Evolutionary conservation across 495 filamentous ascomycete genomes (phyloP), one percentile per base, ranked within the genome.

Genomic region (Lasiosphaeria hispida): DNA sequence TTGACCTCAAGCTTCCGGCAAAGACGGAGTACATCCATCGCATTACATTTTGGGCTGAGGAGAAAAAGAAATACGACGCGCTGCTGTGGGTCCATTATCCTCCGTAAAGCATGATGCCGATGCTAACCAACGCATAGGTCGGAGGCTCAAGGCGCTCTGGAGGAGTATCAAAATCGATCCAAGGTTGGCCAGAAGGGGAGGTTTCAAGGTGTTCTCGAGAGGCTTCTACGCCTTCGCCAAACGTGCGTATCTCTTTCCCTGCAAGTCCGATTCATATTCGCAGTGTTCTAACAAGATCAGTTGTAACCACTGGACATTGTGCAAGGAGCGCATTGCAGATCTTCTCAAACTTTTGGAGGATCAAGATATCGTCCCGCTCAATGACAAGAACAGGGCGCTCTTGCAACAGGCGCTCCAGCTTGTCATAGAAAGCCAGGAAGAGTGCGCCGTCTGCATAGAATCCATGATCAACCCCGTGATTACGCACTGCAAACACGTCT

Each of bases 401-500:
- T 75, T 96, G 35, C 90, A 92, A 61, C 82, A 88, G 23, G 81
- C 93, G 47, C 79, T 96, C 19, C 85, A 91, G 60, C 75, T 95
- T 17, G 83, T 83, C 53, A 90, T 94, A 54, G 88, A 95, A 57
- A 87, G 80, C 59, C 87, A 87, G 56, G 92, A 97, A 58, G 85
- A 90, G 40, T 97, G 92, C 62, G 76, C 90, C 2, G 81, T 97
- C 43, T 97, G 92, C 69, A 78, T 93, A 7, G 92, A 96, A 10
- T 69, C 75, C 1, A 72, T 96, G 4, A 83, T 85, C 9, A 76
- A 83, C 18, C 92, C 92, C 0, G 83, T 93, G 45, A 96, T 97
- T 58, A 97, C 92, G 2, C 83, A 85, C 36, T 97, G 92, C 72
- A 92, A 89, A 33, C 92, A 97, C 70, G 75, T 87, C 8, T 97